Evolutionary conservation across 371 early-diverging fungal species (phyloP), one percentile per base, ranked within the genome.

Genomic region (Apophysomyces trapeziformis): DNA sequence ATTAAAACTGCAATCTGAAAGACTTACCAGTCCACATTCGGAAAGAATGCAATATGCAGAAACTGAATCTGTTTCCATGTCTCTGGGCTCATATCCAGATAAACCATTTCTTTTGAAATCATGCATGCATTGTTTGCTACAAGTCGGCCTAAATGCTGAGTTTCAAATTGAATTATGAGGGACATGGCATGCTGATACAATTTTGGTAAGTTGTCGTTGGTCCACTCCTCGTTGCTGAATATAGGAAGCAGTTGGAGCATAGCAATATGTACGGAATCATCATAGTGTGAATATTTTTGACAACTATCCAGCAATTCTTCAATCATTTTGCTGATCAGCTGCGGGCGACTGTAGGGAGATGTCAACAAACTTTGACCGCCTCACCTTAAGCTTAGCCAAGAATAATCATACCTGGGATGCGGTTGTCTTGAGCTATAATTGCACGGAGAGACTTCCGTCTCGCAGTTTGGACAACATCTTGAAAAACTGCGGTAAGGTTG

Each of bases 11-110:
- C 11, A 41, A 8, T 2, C 12, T 11, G 44, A 11, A 41, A 35
- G 39, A 37, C 67, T 67, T 84, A 89, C 89, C 91, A 91, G 54
- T 70, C 57, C 45, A 67, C 77, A 54, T 73, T 70, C 46, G 85
- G 86, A 65, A 82, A 90, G 38, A 79, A 79, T 36, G 66, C 67
- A 45, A 91, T 85, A 67, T 90, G 89, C 54, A 78, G 67, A 73
- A 91, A 90, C 62, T 91, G 92, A 4, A 91, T 72, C 50, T 84
- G 83, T 64, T 79, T 84, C 90, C 90, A 91, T 9, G 80, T 77
- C 21, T 87, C 88, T 4, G 88, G 85, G 38, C 80, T 69, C 61
- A 82, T 71, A 56, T 90, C 92, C 11, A 90, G 61, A 39, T 82
- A 63, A n/a, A 85, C 57, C 11, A 89, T 68, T 7, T 74, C 67